A percentile compares a stretch with the other conserved stretches of the same genome.
Conservation (phyloP, 2,329 filamentous ascomycete genomes). For the Calonectria ilicicola region DNA sequence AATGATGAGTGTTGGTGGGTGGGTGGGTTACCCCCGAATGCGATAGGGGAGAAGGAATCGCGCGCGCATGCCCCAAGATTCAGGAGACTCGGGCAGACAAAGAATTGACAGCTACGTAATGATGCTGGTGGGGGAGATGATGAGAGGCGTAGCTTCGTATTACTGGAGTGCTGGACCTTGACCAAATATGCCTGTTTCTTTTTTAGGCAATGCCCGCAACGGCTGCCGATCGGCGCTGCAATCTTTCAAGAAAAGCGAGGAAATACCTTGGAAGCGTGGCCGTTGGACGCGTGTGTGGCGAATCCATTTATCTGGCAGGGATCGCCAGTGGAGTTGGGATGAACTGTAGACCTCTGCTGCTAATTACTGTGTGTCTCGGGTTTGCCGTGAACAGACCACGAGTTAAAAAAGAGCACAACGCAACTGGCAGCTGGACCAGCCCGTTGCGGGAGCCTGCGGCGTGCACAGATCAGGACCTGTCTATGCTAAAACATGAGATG, state of each 20-base stretch:
- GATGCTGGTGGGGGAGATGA: too few relatives aligned
- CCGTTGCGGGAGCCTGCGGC: too few relatives aligned
- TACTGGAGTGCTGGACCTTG: neutral
- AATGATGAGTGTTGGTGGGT: too few relatives aligned
- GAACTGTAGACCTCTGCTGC: neutral
- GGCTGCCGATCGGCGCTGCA: neutral
- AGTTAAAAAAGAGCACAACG: neutral
- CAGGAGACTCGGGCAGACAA: neutral
- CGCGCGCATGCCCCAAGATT: neutral
- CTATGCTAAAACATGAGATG: slow-evolving; percentile 6
- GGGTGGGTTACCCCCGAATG: too few relatives aligned
- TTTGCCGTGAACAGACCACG: neutral
- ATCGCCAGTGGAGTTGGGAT: neutral
- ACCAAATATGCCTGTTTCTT: neutral
- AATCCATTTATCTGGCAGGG: neutral
- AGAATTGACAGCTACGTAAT: neutral
- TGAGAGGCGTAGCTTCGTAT: neutral
- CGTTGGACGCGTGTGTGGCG: neutral
- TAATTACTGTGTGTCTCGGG: neutral
- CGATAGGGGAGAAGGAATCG: too few relatives aligned
- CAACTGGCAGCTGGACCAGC: too few relatives aligned
- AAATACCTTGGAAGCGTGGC: neutral
- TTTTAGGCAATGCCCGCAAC: neutral
- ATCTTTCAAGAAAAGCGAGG: neutral
- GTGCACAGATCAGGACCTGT: neutral